Evolutionary conservation across 345 rosid genomes (phyloP).

Genomic region (Euclidium syriacum): DNA sequence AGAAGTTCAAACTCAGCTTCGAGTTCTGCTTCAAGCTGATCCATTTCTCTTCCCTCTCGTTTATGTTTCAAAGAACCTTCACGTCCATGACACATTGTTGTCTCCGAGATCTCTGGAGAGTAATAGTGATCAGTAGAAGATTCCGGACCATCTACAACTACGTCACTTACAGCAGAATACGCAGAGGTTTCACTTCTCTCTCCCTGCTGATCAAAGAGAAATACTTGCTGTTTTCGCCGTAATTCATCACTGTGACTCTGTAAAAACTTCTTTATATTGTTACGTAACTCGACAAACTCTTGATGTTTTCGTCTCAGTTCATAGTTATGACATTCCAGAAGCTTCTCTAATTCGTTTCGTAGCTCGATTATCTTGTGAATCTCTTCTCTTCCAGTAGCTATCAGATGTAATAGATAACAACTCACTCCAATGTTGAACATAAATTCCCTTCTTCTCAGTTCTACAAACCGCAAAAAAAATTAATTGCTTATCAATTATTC

Average conservation of each 20-base stretch:
- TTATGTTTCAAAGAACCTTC: slow-evolving; percentile 33
- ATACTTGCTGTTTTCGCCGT: neutral
- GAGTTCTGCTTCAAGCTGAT: slow-evolving; percentile 69
- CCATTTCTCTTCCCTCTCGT: slow-evolving; percentile 41
- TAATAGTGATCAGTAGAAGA: slow-evolving; percentile 25
- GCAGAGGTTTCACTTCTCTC: slow-evolving; percentile 16
- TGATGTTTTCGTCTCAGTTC: slow-evolving; percentile 24
- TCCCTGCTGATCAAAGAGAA: neutral
- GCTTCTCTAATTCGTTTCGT: slow-evolving; percentile 45
- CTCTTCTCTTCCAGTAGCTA: slow-evolving; percentile 54
- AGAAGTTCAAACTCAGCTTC: slow-evolving; percentile 60
- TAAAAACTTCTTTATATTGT: slow-evolving; percentile 46
- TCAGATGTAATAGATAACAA: slow-evolving; percentile 44
- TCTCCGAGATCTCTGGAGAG: slow-evolving; percentile 21
- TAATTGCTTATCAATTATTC: too few species aligned
- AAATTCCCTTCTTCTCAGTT: slow-evolving; percentile 24
- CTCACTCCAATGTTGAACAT: slow-evolving; percentile 50
- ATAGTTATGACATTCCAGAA: slow-evolving; percentile 37
- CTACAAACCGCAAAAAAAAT: too few species aligned
- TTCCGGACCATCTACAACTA: slow-evolving; percentile 27
- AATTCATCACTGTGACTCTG: slow-evolving; percentile 30
- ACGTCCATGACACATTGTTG: slow-evolving; percentile 14
- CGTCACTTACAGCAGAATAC: slow-evolving; percentile 29
- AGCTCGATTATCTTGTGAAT: slow-evolving; percentile 44
- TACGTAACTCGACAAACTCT: slow-evolving; percentile 34